These are phyloP conservation scores for Sarocladiaceae sp. DNA, from an alignment of 2,329 filamentous ascomycete genomes.

Conservation along the genomic window DNA sequence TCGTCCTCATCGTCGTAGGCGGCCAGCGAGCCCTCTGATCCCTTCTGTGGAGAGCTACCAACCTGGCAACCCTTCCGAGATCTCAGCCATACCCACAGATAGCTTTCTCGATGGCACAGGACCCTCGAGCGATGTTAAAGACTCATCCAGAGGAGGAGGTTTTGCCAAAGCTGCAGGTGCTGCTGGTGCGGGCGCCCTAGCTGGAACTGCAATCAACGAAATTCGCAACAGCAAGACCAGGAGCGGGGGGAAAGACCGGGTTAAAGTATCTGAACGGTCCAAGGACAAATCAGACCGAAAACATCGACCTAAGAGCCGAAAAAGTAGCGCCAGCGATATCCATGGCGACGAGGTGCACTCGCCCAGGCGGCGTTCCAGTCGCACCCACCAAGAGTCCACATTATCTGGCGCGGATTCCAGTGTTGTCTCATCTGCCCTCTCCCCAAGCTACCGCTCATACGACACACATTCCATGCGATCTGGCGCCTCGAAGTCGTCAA, in stretches of 20 bases:
- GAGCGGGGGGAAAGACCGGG: constrained; percentile 37
- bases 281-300: constrained; percentile 49
- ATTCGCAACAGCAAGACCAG: constrained; percentile 40
- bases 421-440: constrained; percentile 48
- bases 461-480: constrained; percentile 51
- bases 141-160: constrained; percentile 34
- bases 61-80: constrained; percentile 70
- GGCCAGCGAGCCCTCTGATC: constrained; percentile 64
- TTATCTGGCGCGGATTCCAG: constrained; percentile 52
- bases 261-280: constrained; percentile 34
- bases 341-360: constrained; percentile 41
- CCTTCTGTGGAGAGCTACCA: constrained; percentile 54
- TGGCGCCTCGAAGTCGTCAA: constrained; percentile 61
- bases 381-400: constrained; percentile 47
- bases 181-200: constrained; percentile 26
- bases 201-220: constrained; percentile 37
- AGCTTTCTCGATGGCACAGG: constrained; percentile 58
- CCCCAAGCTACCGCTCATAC: constrained; percentile 51
- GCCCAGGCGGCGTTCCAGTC: constrained; percentile 46
- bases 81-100: constrained; percentile 69
- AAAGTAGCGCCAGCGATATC: constrained; percentile 45
- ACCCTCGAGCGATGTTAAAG: constrained; percentile 33
- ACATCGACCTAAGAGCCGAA: constrained; percentile 42
- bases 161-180: constrained; percentile 32
- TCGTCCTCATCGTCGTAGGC: constrained; percentile 51